Evolutionary conservation across 345 rosid species (phyloP), one percentile per base, ranked within the genome.

Genomic region (Rhodomyrtus tomentosa): DNA sequence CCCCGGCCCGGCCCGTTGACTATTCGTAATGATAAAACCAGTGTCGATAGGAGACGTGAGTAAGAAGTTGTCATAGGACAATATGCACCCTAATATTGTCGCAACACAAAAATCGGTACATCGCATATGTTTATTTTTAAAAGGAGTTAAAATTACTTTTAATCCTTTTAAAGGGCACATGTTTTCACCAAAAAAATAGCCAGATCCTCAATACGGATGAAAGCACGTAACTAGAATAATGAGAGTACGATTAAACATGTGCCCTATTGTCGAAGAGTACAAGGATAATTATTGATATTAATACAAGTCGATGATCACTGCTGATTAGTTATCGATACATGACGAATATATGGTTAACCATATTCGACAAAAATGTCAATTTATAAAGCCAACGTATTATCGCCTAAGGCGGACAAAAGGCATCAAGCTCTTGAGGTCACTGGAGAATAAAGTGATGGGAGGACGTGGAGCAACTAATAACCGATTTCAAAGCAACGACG

Each of bases 281-380:
- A 42, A 42, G 48, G 48, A 42, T 6, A 42, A 55, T n/a, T 24
- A 25, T 55, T 5, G 14, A 55, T 4, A 55, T 25, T 25, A 55
- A 55, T 55, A 55, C 29, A 10, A 6, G 25, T 55, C 27, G 11
- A 55, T 24, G 25, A 10, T 1, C 59, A 10, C 3, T 55, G 25
- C 1, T 25, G 0, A 55, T 55, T 20, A 24, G 25, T 24, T 24
- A 13, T 55, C 25, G 59, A 55, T 55, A 1, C 10, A 55, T 24
- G 59, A 0, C 0, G 14, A 55, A n/a, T 0, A 27, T 0, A 55
- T 55, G 29, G 0, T 24, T 55, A 25, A 25, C 12, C 6, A 55
- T 55, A 55, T 3, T 25, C 0, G 12, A 25, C 15, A 55, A 10
- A 55, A n/a, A 13, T 24, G 25, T 25, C 3, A 2, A 55, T 55